Base-by-base conservation (phyloP, 2,329 filamentous ascomycete species). In the Talaromyces piceae region DNA sequence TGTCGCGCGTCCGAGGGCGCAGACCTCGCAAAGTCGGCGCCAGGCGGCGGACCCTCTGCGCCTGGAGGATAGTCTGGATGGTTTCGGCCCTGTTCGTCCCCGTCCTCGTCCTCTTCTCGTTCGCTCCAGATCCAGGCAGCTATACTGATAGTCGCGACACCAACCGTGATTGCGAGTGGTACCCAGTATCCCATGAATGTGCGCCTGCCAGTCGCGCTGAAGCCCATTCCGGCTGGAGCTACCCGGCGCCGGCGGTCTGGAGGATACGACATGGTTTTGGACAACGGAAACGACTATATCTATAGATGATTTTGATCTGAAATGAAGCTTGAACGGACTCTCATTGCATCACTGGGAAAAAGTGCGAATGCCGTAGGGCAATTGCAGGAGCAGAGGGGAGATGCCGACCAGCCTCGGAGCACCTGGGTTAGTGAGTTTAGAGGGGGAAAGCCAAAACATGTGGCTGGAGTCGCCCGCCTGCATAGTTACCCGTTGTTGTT, bases 61-160 rank as follows among this genome's bases (percentile, higher is more conserved):
- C 33, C 33, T 37, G 33, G 33, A 37, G 33, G 33, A 39, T 51
- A 44, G 28, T 60, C 53, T 31, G 59, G 61, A 49, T 60, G 60
- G 47, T 62, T 57, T 41, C 76, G 75, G 60, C 74, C 47, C 18
- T 49, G 72, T 56, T 83, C 77, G 52, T 81, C 78, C 49, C 83
- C 79, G 25, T 90, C 84, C 49, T 88, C 84, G 53, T 84, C 80
- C 58, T 87, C 84, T 63, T 79, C 82, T 62, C 88, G 85, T 72
- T 95, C 90, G 67, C 87, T 94, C 90, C 90, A 95, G 54, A 91
- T 82, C 91, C 91, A 97, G 52, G 89, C 89, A 48, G 85, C 91
- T 45, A 95, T 73, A 28, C 91, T 90, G 50, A 87, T 84, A 20
- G 91, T 89, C 54, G 91, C 91, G 59, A 94, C 82, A 44, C 89